phyloP scores from a whole-genome alignment of 805 yeast species.

The Metschnikowia rubicola region DNA sequence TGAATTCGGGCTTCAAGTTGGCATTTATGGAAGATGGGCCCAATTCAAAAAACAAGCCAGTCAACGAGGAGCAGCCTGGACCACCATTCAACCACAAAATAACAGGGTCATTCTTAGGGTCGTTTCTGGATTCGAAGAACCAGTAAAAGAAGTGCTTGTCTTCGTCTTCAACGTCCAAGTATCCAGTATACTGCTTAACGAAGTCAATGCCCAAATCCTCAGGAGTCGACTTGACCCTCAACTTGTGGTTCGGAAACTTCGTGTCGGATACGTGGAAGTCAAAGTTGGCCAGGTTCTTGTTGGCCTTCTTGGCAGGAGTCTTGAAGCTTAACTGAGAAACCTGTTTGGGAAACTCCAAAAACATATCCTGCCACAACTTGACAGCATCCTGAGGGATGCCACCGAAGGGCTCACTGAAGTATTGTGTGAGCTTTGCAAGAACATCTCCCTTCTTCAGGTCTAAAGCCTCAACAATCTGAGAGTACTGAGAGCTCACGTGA shows the following conservation, averaged over 20 bases:
- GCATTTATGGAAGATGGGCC: conserved; percentile 80
- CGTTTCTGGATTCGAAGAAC: conserved; percentile 77
- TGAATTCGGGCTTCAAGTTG: conserved; percentile 65
- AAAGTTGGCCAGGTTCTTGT: conserved; percentile 18
- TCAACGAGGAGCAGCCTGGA: conserved; percentile 91
- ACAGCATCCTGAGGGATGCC: conserved; percentile 48
- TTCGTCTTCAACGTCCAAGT: conserved; percentile 73
- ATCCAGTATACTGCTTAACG: conserved; percentile 82
- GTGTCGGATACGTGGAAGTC: conserved; percentile 39
- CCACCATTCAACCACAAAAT: conserved; percentile 95
- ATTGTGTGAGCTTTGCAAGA: conserved; percentile 47
- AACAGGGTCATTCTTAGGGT: conserved; percentile 78
- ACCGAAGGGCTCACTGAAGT: conserved; percentile 49
- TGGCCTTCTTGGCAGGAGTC: conserved; percentile 45
- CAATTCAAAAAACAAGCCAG: conserved; percentile 86
- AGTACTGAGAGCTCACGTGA: conserved; percentile 11
- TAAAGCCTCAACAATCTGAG: conserved; percentile 14
- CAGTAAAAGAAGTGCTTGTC: conserved; percentile 92
- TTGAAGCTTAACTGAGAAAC: conserved; percentile 48
- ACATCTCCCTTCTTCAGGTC: conserved; percentile 23
- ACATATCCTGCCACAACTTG: conserved; percentile 61
- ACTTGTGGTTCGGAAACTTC: conserved; percentile 35
- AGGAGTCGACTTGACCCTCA: conserved; percentile 20
- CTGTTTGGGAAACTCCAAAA: conserved; percentile 56
- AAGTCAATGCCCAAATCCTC: conserved; percentile 65